Conservation (phyloP, 2,329 filamentous ascomycete genomes). For the Talaromyces atroroseus region DNA sequence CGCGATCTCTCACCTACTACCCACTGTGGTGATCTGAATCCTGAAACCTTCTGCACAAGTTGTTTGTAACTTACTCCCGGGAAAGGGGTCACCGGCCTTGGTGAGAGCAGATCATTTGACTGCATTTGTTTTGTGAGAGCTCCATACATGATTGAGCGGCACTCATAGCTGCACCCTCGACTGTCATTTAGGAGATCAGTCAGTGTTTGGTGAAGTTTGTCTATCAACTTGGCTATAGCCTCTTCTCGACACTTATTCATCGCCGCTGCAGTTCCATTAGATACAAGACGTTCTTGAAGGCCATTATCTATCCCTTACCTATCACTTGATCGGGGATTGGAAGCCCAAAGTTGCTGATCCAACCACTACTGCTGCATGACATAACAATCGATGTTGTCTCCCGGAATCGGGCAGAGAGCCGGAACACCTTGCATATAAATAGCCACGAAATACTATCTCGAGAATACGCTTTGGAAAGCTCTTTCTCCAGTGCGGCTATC, state of each 20-base stretch:
- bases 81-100: conserved; percentile 3
- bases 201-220: background rate
- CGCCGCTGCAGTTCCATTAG: no score
- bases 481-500: conserved; percentile 5
- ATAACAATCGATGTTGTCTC: no score
- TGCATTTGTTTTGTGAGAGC: conserved; percentile 8
- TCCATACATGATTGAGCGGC: conserved; percentile 11
- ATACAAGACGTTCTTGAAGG: no score
- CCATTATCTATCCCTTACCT: no score
- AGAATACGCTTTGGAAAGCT: background rate
- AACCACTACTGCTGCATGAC: no score
- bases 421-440: conserved; percentile 26
- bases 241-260: background rate
- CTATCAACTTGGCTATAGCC: background rate
- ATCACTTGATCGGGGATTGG: no score
- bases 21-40: conserved; percentile 1
- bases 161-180: conserved; percentile 5
- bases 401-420: no score
- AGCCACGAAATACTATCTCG: conserved; percentile 6
- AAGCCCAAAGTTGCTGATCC: no score
- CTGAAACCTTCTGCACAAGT: background rate
- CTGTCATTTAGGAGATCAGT: background rate
- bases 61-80: background rate
- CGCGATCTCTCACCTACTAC: no score
- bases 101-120: conserved; percentile 8